A percentile compares a stretch with the other conserved stretches of the same genome.
These are phyloP conservation scores for Trichoderma gamsii DNA, from an alignment of 495 filamentous ascomycete species.

Conservation along the genomic window DNA sequence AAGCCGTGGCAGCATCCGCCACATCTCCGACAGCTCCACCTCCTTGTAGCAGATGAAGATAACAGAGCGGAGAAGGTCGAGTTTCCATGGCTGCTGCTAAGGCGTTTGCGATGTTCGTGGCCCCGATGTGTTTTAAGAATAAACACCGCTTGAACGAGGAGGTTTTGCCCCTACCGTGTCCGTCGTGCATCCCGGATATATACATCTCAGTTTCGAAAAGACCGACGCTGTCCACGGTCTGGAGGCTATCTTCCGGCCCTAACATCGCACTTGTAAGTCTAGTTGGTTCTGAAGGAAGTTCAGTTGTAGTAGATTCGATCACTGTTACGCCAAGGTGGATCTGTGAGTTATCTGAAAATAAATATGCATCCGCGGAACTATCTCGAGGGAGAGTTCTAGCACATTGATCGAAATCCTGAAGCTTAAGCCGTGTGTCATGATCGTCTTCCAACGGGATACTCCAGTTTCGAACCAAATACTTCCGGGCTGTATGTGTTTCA, in stretches of 20 bases:
- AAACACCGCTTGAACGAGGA: slow-evolving; percentile 61
- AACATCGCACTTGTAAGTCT: slow-evolving; percentile 25
- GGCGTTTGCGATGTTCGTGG: slow-evolving; percentile 29
- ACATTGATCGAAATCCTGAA: no score
- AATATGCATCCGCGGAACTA: slow-evolving; percentile 52
- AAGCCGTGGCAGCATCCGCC: slow-evolving; percentile 46
- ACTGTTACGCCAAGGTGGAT: slow-evolving; percentile 51
- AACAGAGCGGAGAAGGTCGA: slow-evolving; percentile 53
- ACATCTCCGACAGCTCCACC: slow-evolving; percentile 49
- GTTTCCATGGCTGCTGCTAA: slow-evolving; percentile 42
- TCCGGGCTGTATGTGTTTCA: no score
- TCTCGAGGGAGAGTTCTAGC: slow-evolving; percentile 37
- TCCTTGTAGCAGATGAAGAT: slow-evolving; percentile 59
- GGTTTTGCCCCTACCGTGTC: slow-evolving; percentile 52
- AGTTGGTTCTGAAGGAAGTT: no score
- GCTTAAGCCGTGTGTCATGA: no score
- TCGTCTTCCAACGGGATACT: no score
- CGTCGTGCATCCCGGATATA: slow-evolving; percentile 55
- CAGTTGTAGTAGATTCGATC: slow-evolving; percentile 36
- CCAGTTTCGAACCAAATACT: no score
- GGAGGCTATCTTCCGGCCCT: slow-evolving; percentile 32
- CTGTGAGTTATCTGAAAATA: slow-evolving; percentile 45
- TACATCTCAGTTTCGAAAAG: slow-evolving; percentile 59
- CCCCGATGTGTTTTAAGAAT: slow-evolving; percentile 51
- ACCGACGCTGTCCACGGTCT: slow-evolving; percentile 42